Conservation (phyloP, 2,329 filamentous ascomycete genomes). For the Raffaelea ambrosiae region DNA sequence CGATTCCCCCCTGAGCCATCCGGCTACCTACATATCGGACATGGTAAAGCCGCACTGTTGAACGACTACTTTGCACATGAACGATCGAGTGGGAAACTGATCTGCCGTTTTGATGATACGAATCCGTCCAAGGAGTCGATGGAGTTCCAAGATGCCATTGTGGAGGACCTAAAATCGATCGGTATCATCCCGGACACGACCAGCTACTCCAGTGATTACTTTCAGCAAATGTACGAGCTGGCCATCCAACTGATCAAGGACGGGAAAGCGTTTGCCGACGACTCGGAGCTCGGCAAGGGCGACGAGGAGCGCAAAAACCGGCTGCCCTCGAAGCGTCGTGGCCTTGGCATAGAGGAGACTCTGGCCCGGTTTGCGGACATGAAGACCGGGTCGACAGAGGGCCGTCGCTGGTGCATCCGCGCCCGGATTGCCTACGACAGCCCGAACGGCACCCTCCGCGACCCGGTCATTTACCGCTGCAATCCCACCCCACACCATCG, state of each 20-base stretch:
- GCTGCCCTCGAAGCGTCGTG: conserved; percentile 59
- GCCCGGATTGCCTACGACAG: conserved; percentile 89
- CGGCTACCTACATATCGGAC: conserved; percentile 88
- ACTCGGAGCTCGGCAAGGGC: neutral
- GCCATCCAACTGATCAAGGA: conserved; percentile 76
- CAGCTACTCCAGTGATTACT: conserved; percentile 91
- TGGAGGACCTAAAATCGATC: conserved; percentile 83
- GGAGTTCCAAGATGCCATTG: conserved; percentile 88
- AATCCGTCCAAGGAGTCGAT: conserved; percentile 96
- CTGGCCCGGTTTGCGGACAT: conserved; percentile 84
- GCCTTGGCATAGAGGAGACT: conserved; percentile 72
- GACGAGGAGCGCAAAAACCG: conserved; percentile 1
- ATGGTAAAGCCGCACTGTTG: conserved; percentile 63
- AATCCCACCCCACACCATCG: conserved; percentile 65
- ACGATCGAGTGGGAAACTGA: conserved; percentile 81
- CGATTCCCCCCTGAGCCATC: conserved; percentile 91
- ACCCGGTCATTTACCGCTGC: conserved; percentile 87
- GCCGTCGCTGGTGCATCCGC: conserved; percentile 78
- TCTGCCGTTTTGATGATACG: conserved; percentile 91
- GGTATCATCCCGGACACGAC: conserved; percentile 81
- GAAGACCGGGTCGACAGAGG: conserved; percentile 66
- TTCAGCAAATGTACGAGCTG: conserved; percentile 84
- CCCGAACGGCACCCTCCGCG: conserved; percentile 89
- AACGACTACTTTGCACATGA: conserved; percentile 96
- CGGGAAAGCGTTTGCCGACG: conserved; percentile 31